Evolutionary conservation across 2,329 filamentous ascomycete species (phyloP).

Genomic region (Colletotrichum viniferum): DNA sequence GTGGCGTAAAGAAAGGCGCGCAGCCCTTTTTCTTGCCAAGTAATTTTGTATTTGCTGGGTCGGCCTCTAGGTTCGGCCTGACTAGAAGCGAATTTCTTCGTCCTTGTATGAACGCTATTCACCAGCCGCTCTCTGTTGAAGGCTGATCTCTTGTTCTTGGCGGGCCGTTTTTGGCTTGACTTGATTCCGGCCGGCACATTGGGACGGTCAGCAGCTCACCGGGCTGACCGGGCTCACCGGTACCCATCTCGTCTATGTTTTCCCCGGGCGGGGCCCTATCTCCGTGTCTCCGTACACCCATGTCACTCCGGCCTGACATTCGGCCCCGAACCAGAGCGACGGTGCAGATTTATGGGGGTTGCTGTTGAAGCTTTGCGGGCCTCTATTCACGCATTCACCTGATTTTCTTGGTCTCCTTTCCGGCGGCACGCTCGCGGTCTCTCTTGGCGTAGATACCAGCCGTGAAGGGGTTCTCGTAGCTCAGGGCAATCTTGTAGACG

Average conservation of each 20-base stretch:
- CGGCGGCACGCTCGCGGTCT: slow-evolving; percentile 60
- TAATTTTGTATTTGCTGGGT: neutral
- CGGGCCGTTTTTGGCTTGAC: slow-evolving; percentile 12
- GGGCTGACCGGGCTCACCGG: slow-evolving; percentile 9
- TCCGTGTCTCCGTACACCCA: slow-evolving; percentile 12
- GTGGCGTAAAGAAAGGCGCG: neutral
- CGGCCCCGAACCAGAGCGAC: slow-evolving; percentile 8
- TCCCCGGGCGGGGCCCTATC: neutral
- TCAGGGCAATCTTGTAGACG: slow-evolving; percentile 80
- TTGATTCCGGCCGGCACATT: neutral
- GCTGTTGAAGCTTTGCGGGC: slow-evolving; percentile 22
- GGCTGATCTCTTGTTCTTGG: slow-evolving; percentile 18
- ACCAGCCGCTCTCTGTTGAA: slow-evolving; percentile 20
- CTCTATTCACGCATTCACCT: slow-evolving; percentile 38
- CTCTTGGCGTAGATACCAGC: slow-evolving; percentile 90
- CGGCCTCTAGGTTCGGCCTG: neutral
- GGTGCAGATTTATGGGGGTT: neutral
- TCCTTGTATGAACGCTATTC: neutral
- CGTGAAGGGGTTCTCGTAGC: slow-evolving; percentile 94
- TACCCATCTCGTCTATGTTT: neutral
- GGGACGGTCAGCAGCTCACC: slow-evolving; percentile 6
- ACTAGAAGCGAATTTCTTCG: slow-evolving; percentile 6
- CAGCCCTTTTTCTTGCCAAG: neutral
- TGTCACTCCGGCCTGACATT: slow-evolving; percentile 14
- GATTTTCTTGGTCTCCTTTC: slow-evolving; percentile 55